Evolutionary conservation across 2,329 filamentous ascomycete genomes (phyloP), one percentile per base, ranked within the genome.

Genomic region (Xylaria sp.): DNA sequence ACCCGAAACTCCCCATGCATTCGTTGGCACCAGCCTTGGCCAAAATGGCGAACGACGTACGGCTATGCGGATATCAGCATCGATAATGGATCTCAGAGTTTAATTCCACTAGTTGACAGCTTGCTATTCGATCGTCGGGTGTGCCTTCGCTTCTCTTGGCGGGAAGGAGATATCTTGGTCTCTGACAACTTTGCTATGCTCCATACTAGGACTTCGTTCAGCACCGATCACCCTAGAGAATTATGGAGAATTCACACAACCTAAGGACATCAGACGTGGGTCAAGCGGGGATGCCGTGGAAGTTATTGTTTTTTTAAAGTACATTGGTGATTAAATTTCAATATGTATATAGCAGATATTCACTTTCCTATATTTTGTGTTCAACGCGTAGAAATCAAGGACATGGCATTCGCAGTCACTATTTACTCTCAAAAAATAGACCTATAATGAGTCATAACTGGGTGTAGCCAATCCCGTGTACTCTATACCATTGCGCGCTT

Each of bases 1-100:
- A 55, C 11, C 9, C 54, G 54, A 40, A 55, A 58, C 21, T 51
- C 58, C 4, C 58, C 58, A 11, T 64, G 62, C 15, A 43, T 64
- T 31, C 48, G 54, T 13, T 64, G 62, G 62, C 58, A 62, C 21
- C 58, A 51, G 21, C 48, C 58, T 10, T 64, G 62, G 58, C 48
- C 41, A 31, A 48, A 31, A 29, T 54, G 52, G 47, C 47, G 38
- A 44, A 61, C 29, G 5, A 1, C 57, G 11, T 56, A 23, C 13
- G 43, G 33, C 8, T 46, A 33, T 8, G 49, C 41, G 1, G 44
- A 58, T 25, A 55, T 62, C 21, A 62, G 53, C 13, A 64, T 64
- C 15, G 43, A 54, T 3, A 64, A 64, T 19, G 62, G 62, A 6
- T 58, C 62, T 2, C 58, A 64, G 19, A 48, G 49, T 21, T 29